Conservation (phyloP, 495 filamentous ascomycete species). For the Neurospora sp. region DNA sequence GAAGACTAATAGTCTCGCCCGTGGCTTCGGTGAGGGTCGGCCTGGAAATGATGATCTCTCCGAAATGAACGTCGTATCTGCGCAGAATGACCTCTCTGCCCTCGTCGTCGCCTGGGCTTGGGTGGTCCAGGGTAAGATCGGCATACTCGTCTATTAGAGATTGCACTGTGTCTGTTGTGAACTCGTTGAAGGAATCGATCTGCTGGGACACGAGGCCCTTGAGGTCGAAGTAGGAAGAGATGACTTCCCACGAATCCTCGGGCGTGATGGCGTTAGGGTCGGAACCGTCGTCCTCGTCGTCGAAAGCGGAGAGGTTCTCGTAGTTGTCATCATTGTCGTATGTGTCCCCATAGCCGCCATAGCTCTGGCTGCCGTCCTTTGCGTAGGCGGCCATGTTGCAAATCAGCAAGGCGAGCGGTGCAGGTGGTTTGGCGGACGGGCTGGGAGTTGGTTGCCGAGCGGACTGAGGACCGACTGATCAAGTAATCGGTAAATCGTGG, state of each 20-base stretch:
- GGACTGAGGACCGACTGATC: not conserved
- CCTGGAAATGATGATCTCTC: slow-evolving; percentile 67
- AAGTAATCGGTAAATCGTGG: not conserved
- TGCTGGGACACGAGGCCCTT: slow-evolving; percentile 97
- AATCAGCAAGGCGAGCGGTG: not conserved
- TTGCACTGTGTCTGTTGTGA: slow-evolving; percentile 83
- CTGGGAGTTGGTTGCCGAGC: not conserved
- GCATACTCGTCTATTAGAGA: slow-evolving; percentile 85
- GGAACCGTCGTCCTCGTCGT: slow-evolving; percentile 56
- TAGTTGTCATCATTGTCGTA: slow-evolving; percentile 37
- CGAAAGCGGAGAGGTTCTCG: slow-evolving; percentile 58
- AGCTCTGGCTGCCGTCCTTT: slow-evolving; percentile 5
- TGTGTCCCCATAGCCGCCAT: slow-evolving; percentile 16
- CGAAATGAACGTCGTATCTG: slow-evolving; percentile 89
- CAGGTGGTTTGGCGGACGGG: not conserved
- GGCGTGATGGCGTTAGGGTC: slow-evolving; percentile 83
- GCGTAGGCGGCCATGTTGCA: slow-evolving; percentile 19
- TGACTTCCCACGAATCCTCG: slow-evolving; percentile 96
- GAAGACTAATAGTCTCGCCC: slow-evolving; percentile 67
- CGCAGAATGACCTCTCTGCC: slow-evolving; percentile 72
- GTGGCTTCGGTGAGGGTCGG: slow-evolving; percentile 88
- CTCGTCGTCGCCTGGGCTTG: slow-evolving; percentile 55
- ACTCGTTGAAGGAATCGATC: slow-evolving; percentile 96
- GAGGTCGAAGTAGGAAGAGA: slow-evolving; percentile 87
- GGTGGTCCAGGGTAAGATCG: slow-evolving; percentile 79